Evolutionary conservation across 164 flowering plant species (phyloP), one percentile per base, ranked within the genome.

Genomic region (Piper betle): DNA sequence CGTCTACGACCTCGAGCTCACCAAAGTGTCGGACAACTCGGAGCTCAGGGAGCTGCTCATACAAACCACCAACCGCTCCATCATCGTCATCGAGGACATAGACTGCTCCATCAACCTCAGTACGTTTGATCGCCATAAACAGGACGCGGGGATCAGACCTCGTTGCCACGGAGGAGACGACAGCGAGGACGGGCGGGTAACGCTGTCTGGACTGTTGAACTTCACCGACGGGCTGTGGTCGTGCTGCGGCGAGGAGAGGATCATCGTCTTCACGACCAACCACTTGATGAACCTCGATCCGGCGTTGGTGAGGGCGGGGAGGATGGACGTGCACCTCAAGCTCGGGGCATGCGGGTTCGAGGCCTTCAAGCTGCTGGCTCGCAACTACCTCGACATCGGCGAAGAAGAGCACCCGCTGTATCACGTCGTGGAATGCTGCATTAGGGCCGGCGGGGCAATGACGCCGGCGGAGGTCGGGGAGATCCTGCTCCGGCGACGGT

Each of bases 181-280:
- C 0, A 72, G 59, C 2, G 80, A 75, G 1, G 79, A 79, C 16
- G 79, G 82, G 1, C 67, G 80, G 53, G 83, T 85, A 16, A 82
- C 85, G 2, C 63, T 83, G 3, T 81, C 91, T 0, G 88, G 86
- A 20, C 68, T 85, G 33, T 62, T 85, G 40, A 83, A 83, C 55
- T 85, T 81, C 71, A 78, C 81, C 0, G 88, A 83, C 60, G 91
- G 91, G 19, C 69, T 86, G 53, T 85, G 88, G 91, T 85, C 91
- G 11, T 73, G 86, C 59, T 83, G 91, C 37, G 88, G 85, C 11
- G 86, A 80, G 48, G 92, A 86, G 75, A 67, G 85, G 70, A 76
- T 85, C 57, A 77, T 85, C 9, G 78, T 85, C 37, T 85, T 85
- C 71, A 83, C 87, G 0, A 83, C 92, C 0, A 86, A 86, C 69